Percentiles rank a stretch among this genome's conserved stretches.
phyloP scores from a whole-genome alignment of 805 yeast genomes.

The Peterozyma xylosa region DNA sequence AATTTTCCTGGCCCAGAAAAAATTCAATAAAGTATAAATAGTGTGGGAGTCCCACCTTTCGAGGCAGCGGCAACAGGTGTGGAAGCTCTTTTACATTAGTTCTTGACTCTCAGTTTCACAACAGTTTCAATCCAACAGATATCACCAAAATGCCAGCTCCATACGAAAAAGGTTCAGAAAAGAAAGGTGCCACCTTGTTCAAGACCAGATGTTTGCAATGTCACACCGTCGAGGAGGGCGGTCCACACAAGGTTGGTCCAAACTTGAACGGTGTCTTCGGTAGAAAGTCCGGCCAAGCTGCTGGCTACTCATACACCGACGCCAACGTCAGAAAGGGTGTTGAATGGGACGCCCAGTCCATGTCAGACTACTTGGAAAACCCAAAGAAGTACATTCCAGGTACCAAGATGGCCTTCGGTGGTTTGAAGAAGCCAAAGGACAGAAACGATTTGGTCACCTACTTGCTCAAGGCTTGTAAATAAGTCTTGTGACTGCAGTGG shows the following conservation, averaged over 20 bases:
- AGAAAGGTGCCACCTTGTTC: slow-evolving; percentile 97
- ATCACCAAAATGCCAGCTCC: slow-evolving; percentile 28
- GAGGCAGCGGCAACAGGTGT: no score
- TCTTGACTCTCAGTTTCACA: no score
- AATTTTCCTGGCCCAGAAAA: no score
- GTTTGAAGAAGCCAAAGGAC: slow-evolving; percentile 98
- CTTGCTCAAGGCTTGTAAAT: slow-evolving; percentile 51
- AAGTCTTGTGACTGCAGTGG: slow-evolving; percentile 11
- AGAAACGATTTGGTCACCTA: slow-evolving; percentile 94
- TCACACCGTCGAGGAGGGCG: slow-evolving; percentile 94
- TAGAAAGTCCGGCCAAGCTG: slow-evolving; percentile 87
- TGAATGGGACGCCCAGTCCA: slow-evolving; percentile 76
- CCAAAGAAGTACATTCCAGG: slow-evolving; percentile 99
- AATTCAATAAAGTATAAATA: no score
- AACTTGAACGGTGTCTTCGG: slow-evolving; percentile 93
- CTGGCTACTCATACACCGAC: slow-evolving; percentile 93
- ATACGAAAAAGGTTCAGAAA: slow-evolving; percentile 50
- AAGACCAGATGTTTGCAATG: slow-evolving; percentile 99
- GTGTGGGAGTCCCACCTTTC: no score
- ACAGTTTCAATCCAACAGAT: no score
- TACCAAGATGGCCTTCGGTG: slow-evolving; percentile 99
- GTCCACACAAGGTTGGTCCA: slow-evolving; percentile 99
- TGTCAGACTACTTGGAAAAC: slow-evolving; percentile 95
- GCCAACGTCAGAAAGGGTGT: slow-evolving; percentile 98
- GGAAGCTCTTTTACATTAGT: no score